Percentiles rank a stretch among this genome's conserved stretches.
These are phyloP conservation scores for Metschnikowia picachoensis DNA, from an alignment of 805 yeast genomes.

Conservation along the genomic window DNA sequence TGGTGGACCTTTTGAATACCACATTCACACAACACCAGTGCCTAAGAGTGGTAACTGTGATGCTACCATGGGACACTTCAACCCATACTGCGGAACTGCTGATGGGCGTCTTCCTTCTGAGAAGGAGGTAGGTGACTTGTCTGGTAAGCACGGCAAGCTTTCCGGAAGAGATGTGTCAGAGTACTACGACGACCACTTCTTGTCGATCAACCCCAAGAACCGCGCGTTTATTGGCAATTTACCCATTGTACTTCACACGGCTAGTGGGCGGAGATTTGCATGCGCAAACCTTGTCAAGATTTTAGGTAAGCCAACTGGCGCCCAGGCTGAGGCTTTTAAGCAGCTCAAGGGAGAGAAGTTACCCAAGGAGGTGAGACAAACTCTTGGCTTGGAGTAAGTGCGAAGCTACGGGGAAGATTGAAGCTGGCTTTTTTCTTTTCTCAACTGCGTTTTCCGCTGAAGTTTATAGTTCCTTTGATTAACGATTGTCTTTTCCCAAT, in stretches of 20 bases:
- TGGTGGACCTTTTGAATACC: constrained; percentile 42
- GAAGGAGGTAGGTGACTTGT: constrained; percentile 37
- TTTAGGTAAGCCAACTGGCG: background rate
- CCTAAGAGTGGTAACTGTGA: constrained; percentile 30
- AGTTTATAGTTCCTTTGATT: no score
- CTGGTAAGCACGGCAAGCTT: constrained; percentile 38
- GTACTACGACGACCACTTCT: constrained; percentile 27
- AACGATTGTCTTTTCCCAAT: no score
- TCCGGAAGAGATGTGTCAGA: constrained; percentile 20
- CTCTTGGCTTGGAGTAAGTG: no score
- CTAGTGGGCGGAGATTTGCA: constrained; percentile 30
- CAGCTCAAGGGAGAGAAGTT: no score
- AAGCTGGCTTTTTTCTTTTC: no score
- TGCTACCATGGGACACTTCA: constrained; percentile 34
- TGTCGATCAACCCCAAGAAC: constrained; percentile 29
- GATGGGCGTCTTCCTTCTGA: constrained; percentile 22
- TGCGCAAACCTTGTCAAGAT: constrained; percentile 35
- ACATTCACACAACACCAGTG: constrained; percentile 35
- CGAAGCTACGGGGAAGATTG: no score
- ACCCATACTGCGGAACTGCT: constrained; percentile 35
- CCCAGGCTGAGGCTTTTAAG: background rate
- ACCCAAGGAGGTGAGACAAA: no score
- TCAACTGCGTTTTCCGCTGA: no score
- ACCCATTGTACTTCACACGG: constrained; percentile 36
- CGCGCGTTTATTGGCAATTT: constrained; percentile 25